These are phyloP conservation scores for Luzula sylvatica DNA, from an alignment of 176 grass and related monocot genomes.

Conservation along the genomic window DNA sequence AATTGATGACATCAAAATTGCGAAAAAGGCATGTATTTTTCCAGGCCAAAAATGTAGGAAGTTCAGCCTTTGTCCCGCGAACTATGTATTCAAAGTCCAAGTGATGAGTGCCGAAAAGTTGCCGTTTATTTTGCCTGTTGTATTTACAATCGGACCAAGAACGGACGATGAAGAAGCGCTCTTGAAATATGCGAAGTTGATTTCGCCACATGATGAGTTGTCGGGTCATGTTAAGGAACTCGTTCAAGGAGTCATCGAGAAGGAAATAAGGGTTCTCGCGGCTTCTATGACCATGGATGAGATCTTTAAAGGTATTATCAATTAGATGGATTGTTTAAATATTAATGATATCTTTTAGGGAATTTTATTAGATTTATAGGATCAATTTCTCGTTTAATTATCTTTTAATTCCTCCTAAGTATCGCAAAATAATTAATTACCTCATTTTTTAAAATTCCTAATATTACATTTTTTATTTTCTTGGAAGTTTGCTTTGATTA, in stretches of 20 bases:
- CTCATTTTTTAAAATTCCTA: too few relatives aligned
- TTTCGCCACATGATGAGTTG: constrained; percentile 54
- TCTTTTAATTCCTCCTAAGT: too few relatives aligned
- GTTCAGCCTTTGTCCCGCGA: constrained; percentile 59
- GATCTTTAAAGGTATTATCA: constrained; percentile 71
- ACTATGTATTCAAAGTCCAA: constrained; percentile 82
- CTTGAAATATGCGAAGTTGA: constrained; percentile 70
- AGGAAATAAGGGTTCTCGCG: constrained; percentile 62
- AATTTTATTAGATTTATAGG: too few relatives aligned
- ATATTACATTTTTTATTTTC: too few relatives aligned
- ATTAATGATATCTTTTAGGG: too few relatives aligned
- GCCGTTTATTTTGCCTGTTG: constrained; percentile 70
- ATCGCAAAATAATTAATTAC: too few relatives aligned
- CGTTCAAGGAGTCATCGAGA: constrained; percentile 73
- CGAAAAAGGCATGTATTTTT: constrained; percentile 51
- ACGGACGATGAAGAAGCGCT: constrained; percentile 30
- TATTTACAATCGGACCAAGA: constrained; percentile 82
- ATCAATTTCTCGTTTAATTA: too few relatives aligned
- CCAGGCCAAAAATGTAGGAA: constrained; percentile 39
- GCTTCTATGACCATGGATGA: constrained; percentile 87
- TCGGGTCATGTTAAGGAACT: constrained; percentile 69
- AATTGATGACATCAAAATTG: constrained; percentile 47
- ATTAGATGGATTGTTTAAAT: too few relatives aligned
- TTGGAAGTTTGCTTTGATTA: too few relatives aligned
- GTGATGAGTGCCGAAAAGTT: constrained; percentile 94